Evolutionary conservation across 768 basidiomycete genomes (phyloP).

Genomic region (Russula foetens): DNA sequence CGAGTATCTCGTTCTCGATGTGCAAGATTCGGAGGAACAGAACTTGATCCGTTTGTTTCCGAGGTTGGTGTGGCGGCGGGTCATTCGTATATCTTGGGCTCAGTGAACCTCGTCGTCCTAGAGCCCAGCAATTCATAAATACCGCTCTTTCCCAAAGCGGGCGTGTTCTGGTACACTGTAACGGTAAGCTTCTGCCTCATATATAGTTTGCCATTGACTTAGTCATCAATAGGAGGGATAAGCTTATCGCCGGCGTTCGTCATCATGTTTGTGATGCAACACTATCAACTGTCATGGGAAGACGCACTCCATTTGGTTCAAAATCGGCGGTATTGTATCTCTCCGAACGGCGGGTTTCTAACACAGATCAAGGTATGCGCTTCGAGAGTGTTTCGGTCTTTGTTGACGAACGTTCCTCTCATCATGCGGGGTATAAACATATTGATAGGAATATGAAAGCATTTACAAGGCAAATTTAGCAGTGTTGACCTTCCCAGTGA

Average conservation of each 20-base stretch:
- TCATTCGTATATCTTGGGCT: background rate
- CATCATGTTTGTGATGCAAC: conserved; percentile 90
- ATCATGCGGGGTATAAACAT: background rate
- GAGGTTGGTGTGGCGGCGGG: conserved; percentile 40
- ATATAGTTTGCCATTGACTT: background rate
- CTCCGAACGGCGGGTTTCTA: conserved; percentile 85
- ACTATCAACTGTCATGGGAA: conserved; percentile 75
- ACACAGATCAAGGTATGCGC: conserved; percentile 77
- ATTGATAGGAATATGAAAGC: conserved; percentile 80
- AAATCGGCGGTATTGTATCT: conserved; percentile 88
- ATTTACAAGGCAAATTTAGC: conserved; percentile 78
- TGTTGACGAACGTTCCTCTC: background rate
- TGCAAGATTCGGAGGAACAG: conserved; percentile 91
- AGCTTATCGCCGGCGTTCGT: conserved; percentile 83
- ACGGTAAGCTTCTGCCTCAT: conserved; percentile 42
- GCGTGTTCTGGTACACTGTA: conserved; percentile 82
- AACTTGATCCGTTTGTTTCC: conserved; percentile 90
- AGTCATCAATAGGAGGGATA: conserved; percentile 56
- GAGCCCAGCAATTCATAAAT: conserved; percentile 73
- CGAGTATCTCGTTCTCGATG: conserved; percentile 71
- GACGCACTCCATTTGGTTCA: conserved; percentile 84
- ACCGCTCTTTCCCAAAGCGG: conserved; percentile 57
- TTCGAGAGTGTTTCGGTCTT: background rate
- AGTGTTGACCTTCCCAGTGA: conserved; percentile 48
- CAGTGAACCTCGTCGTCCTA: conserved; percentile 25